Percentiles rank a stretch among this genome's conserved stretches.
phyloP scores from a whole-genome alignment of 2,329 filamentous ascomycete species.

The Didymella exigua region DNA sequence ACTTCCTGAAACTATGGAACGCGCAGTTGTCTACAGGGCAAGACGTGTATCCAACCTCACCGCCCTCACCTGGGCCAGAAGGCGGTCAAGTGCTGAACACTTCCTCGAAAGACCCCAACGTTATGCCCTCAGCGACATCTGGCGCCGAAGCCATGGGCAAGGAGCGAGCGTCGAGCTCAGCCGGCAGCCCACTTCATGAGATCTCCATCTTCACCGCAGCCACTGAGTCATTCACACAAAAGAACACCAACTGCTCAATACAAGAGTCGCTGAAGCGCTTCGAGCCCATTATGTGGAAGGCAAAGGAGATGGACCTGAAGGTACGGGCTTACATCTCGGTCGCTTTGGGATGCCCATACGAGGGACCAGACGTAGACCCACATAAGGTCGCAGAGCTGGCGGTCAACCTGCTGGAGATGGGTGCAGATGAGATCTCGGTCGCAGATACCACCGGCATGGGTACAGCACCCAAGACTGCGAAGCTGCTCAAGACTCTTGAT shows the following conservation, averaged over 20 bases:
- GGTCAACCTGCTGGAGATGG: slow-evolving; percentile 75
- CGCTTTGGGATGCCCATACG: slow-evolving; percentile 79
- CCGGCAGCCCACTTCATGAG: slow-evolving; percentile 52
- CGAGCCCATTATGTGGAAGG: slow-evolving; percentile 70
- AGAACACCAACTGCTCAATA: slow-evolving; percentile 83
- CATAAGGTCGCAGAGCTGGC: slow-evolving; percentile 67
- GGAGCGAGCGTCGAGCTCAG: slow-evolving; percentile 15
- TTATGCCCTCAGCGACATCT: slow-evolving; percentile 47
- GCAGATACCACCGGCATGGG: slow-evolving; percentile 93
- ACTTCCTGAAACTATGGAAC: slow-evolving; percentile 61
- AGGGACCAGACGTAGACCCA: slow-evolving; percentile 66
- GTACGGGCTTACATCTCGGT: slow-evolving; percentile 77
- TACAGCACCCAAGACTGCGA: slow-evolving; percentile 71
- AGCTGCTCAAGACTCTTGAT: slow-evolving; percentile 67
- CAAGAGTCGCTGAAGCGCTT: slow-evolving; percentile 74
- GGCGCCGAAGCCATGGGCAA: slow-evolving; percentile 43
- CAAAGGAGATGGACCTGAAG: slow-evolving; percentile 67
- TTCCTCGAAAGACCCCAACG: slow-evolving; percentile 51
- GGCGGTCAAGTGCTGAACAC: slow-evolving; percentile 50
- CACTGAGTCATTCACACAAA: slow-evolving; percentile 78
- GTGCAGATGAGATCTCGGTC: slow-evolving; percentile 87
- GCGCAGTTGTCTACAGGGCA: slow-evolving; percentile 45
- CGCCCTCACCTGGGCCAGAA: slow-evolving; percentile 45
- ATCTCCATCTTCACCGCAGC: slow-evolving; percentile 82
- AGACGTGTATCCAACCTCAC: slow-evolving; percentile 58